Evolutionary conservation across 2,329 filamentous ascomycete genomes (phyloP).

Genomic region (Leptographium galeiforme): DNA sequence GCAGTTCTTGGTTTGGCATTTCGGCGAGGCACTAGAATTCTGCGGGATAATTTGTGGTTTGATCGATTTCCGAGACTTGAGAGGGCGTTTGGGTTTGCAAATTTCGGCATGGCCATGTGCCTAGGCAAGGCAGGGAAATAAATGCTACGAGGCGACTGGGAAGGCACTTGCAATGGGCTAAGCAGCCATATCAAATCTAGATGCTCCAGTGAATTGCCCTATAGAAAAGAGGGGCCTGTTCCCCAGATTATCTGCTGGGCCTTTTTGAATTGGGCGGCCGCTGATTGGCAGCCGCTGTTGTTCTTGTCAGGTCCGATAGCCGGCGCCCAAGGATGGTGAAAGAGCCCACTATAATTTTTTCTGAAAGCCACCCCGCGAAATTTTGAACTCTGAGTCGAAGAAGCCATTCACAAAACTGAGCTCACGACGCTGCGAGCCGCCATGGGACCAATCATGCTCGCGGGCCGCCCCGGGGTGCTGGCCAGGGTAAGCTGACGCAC

Average conservation of each 20-base stretch:
- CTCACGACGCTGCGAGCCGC: neutral
- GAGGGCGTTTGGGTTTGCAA: neutral
- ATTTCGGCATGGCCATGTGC: too few species aligned
- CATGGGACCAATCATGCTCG: conserved; percentile 39
- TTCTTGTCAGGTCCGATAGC: conserved; percentile 8
- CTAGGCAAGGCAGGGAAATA: too few species aligned
- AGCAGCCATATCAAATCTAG: neutral
- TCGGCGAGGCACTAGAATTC: neutral
- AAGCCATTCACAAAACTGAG: neutral
- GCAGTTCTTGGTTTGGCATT: neutral
- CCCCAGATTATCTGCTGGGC: neutral
- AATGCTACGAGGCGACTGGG: too few species aligned
- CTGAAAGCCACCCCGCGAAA: conserved; percentile 1
- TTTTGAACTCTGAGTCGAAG: neutral
- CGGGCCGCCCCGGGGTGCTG: conserved; percentile 32
- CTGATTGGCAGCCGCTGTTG: conserved; percentile 10
- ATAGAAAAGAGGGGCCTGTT: neutral
- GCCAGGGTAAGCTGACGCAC: conserved; percentile 26
- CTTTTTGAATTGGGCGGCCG: conserved; percentile 5
- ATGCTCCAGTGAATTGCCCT: neutral
- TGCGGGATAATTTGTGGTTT: neutral
- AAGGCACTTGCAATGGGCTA: too few species aligned
- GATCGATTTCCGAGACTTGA: neutral
- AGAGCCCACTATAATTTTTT: conserved; percentile 5
- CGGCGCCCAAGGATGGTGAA: neutral